Conservation (phyloP, 2,329 filamentous ascomycete species). For the Fusarium stilboides region DNA sequence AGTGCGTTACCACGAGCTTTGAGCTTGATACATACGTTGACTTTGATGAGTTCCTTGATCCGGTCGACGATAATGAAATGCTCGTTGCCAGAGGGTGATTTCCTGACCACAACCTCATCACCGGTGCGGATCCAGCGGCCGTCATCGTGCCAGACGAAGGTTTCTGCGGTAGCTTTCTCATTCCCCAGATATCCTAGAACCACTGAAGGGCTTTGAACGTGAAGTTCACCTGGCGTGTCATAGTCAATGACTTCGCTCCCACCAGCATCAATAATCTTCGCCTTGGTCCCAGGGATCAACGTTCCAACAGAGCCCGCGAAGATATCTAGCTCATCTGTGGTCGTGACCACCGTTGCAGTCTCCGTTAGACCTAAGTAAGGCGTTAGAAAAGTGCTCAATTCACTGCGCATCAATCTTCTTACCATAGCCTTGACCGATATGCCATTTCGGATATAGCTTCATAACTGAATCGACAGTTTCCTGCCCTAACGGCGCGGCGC, state of each 20-base stretch:
- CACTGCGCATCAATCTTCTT: too few species aligned
- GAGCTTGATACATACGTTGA: neutral
- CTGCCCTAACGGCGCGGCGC: slow-evolving; percentile 79
- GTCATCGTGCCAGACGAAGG: neutral
- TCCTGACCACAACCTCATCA: neutral
- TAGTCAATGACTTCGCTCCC: neutral
- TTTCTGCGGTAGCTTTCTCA: neutral
- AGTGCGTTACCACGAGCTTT: too few species aligned
- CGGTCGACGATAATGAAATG: neutral
- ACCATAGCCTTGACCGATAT: slow-evolving; percentile 59
- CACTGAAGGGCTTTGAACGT: neutral
- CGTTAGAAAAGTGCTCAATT: neutral
- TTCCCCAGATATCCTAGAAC: neutral
- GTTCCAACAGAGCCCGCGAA: neutral
- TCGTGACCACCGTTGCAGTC: neutral
- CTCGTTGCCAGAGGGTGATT: neutral
- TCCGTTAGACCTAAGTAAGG: neutral
- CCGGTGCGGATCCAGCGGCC: neutral
- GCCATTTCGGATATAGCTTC: slow-evolving; percentile 73
- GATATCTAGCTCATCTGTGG: neutral
- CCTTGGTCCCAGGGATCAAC: neutral
- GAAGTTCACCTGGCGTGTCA: neutral
- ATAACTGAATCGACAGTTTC: slow-evolving; percentile 76
- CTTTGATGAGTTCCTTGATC: neutral
- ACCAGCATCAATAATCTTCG: neutral